phyloP scores from a whole-genome alignment of 2,329 filamentous ascomycete species.

The Apiospora hydei region DNA sequence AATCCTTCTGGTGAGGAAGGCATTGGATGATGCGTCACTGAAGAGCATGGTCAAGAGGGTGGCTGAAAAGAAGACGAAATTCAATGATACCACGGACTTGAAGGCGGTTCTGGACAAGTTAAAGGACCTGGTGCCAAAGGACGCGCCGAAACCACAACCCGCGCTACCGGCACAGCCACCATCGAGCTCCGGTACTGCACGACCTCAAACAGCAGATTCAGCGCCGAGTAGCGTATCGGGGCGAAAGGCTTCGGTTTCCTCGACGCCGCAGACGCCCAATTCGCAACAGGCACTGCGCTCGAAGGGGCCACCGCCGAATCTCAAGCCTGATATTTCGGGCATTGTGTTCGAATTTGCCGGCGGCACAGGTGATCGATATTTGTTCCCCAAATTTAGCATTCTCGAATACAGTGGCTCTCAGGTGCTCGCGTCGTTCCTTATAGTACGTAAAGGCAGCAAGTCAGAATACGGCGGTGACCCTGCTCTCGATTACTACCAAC shows the following conservation, averaged over 20 bases:
- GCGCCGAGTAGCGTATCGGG: constrained; percentile 40
- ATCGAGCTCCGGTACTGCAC: neutral
- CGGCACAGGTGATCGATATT: constrained; percentile 75
- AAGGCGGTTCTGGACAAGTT: constrained; percentile 60
- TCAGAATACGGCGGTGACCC: constrained; percentile 71
- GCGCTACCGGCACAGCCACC: constrained; percentile 9
- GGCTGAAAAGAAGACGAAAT: constrained; percentile 57
- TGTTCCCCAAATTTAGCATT: constrained; percentile 81
- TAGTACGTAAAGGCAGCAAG: constrained; percentile 75
- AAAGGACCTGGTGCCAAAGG: constrained; percentile 50
- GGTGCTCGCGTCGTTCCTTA: constrained; percentile 77
- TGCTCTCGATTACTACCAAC: constrained; percentile 76
- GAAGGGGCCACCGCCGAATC: constrained; percentile 61
- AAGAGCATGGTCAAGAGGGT: constrained; percentile 62
- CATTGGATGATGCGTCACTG: constrained; percentile 58
- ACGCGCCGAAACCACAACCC: constrained; percentile 35
- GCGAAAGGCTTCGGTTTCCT: constrained; percentile 38
- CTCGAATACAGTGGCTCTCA: constrained; percentile 71
- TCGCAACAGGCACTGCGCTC: constrained; percentile 64
- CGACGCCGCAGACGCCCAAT: constrained; percentile 31
- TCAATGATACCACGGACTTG: constrained; percentile 61
- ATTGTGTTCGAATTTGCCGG: constrained; percentile 73
- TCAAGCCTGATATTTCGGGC: constrained; percentile 68
- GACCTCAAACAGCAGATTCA: constrained; percentile 33
- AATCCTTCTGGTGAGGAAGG: constrained; percentile 63